Evolutionary conservation across 305 asterid genomes (phyloP).

Genomic region (Lippia alba): DNA sequence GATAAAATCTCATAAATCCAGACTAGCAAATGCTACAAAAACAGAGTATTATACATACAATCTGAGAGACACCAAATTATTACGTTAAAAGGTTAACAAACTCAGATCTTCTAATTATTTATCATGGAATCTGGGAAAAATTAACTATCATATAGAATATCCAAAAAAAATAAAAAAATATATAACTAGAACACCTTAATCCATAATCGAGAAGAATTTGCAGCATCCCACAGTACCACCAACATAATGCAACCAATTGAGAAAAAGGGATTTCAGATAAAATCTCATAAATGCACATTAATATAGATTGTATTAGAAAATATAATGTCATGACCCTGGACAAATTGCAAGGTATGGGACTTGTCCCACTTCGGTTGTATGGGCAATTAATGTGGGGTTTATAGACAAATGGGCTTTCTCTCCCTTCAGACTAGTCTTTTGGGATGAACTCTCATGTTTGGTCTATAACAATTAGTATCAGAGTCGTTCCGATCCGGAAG

Average conservation of each 20-base stretch:
- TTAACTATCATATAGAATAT: no score
- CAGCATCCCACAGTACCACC: constrained; percentile 13
- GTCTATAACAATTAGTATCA: no score
- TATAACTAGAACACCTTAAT: neutral
- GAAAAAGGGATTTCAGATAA: neutral
- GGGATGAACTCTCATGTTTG: no score
- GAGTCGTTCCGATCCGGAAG: no score
- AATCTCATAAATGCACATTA: constrained; percentile 7
- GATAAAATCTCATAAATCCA: constrained; percentile 9
- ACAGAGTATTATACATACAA: constrained; percentile 2
- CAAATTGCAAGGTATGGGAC: no score
- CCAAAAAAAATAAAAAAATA: neutral
- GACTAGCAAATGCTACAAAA: constrained; percentile 20
- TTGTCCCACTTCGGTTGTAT: no score
- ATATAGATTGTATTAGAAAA: neutral
- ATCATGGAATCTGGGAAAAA: neutral
- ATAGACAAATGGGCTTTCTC: no score
- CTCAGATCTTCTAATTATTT: neutral
- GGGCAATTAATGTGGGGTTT: no score
- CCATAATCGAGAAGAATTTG: constrained; percentile 11
- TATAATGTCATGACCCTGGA: no score
- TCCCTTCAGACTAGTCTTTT: no score
- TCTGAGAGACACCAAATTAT: constrained; percentile 8
- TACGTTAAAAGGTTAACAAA: constrained; percentile 1
- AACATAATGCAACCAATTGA: constrained; percentile 18